These are phyloP conservation scores for Celoporthe dispersa DNA, from an alignment of 2,329 filamentous ascomycete genomes.

Conservation along the genomic window DNA sequence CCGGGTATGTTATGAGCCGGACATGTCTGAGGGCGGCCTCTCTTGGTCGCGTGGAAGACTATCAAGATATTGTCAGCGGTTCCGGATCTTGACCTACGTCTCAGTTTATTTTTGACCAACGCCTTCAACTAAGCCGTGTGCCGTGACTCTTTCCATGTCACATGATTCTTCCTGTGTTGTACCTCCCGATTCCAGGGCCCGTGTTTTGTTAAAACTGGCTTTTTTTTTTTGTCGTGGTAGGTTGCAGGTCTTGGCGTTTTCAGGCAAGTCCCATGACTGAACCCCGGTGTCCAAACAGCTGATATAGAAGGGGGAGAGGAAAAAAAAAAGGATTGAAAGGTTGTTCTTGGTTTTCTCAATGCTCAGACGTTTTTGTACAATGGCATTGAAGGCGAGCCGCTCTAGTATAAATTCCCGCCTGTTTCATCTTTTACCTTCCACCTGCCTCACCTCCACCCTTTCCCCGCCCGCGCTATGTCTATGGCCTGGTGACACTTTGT, in stretches of 20 bases:
- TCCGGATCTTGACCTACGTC: neutral
- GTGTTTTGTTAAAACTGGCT: neutral
- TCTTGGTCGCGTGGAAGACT: neutral
- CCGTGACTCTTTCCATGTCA: neutral
- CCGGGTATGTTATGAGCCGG: neutral
- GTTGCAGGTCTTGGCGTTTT: neutral
- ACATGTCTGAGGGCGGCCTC: neutral
- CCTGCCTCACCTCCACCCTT: neutral
- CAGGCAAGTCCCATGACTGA: neutral
- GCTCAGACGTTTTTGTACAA: slow-evolving; percentile 35
- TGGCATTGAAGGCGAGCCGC: slow-evolving; percentile 30
- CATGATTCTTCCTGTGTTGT: neutral
- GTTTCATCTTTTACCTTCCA: slow-evolving; percentile 9
- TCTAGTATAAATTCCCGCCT: slow-evolving; percentile 31
- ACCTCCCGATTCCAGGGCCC: too few relatives aligned
- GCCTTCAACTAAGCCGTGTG: neutral
- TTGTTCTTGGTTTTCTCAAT: slow-evolving; percentile 28
- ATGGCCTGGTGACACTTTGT: slow-evolving; percentile 21
- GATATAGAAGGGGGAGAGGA: slow-evolving; percentile 24
- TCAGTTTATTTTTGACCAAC: neutral
- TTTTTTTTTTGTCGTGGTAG: neutral
- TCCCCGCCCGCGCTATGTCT: slow-evolving; percentile 22
- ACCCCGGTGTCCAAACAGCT: slow-evolving; percentile 23
- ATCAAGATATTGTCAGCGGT: neutral
- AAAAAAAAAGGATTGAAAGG: too few relatives aligned